Evolutionary conservation across 139 green algal species (phyloP), one percentile per base, ranked within the genome.

Genomic region (Coccomyxa sp.): DNA sequence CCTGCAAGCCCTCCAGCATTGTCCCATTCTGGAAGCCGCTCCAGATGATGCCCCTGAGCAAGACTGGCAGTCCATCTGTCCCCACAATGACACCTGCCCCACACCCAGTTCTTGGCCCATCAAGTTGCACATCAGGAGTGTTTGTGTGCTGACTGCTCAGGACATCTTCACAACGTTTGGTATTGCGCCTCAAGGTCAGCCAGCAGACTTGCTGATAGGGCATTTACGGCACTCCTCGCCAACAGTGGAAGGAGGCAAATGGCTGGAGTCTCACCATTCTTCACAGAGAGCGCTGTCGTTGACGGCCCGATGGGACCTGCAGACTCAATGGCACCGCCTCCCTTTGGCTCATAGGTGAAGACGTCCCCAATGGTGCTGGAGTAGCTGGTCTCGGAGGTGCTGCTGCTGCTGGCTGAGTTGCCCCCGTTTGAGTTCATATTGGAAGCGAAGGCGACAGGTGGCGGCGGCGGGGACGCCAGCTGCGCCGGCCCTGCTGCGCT

Each of bases 1-100:
- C 50, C 50, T 64, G 50, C 1, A 83, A n/a, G 44, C 74, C 74
- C 33, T 77, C 44, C 33, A 80, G 55, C 68, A 73, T 77, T 8
- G 79, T 83, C 41, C 74, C 74, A 38, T 73, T 54, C 24, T 82
- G 76, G 64, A 85, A 85, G 55, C 81, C 81, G 34, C 37, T 39
- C 81, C 81, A 85, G 71, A 55, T 79, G 58, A 85, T 39, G 39
- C 81, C 81, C 24, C 58, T 33, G 2, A 85, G 40, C 6, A 34
- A 24, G 2, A 82, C 24, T 2, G 77, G 16, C 9, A 75, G 27
- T 27, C 80, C 80, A 36, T 78, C 39, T 7, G 58, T 33, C 2
- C 75, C 80, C 24, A 81, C 68, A 55, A 84, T 81, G 54, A 39
- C 73, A 31, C 73, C 79, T 24, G 78, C 77, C n/a, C n/a, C n/a